A percentile compares a stretch with the other conserved stretches of the same genome.
Evolutionary conservation across 164 flowering plant genomes (phyloP).

Genomic region (Taxillus chinensis): DNA sequence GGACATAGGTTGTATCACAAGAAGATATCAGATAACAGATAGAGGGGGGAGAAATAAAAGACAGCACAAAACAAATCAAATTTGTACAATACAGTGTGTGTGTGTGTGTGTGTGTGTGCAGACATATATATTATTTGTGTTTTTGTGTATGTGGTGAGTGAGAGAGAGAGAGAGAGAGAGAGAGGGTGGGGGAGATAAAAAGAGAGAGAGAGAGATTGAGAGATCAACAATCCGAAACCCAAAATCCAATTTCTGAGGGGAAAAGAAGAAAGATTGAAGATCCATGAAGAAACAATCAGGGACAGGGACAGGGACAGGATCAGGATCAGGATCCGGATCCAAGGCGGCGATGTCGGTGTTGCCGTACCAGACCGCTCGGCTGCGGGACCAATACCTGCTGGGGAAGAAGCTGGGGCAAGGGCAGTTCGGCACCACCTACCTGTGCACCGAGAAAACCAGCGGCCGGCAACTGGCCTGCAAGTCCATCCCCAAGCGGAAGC

Average conservation of each 20-base stretch:
- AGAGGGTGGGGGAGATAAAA: not conserved
- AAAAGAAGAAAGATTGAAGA: not conserved
- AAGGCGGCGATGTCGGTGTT: conserved; percentile 36
- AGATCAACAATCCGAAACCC: not conserved
- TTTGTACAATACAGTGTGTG: too few relatives aligned
- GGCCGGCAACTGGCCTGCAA: conserved; percentile 62
- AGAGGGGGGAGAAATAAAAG: too few relatives aligned
- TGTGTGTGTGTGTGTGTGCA: too few relatives aligned
- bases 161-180: not conserved
- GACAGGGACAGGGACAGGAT: conserved; percentile 11
- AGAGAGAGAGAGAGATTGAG: not conserved
- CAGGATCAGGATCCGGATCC: not conserved
- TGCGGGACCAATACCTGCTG: conserved; percentile 52
- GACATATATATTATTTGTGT: too few relatives aligned
- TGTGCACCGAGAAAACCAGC: conserved; percentile 48
- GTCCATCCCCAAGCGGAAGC: conserved; percentile 79
- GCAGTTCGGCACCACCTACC: conserved; percentile 88
- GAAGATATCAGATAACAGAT: too few relatives aligned
- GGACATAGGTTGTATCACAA: too few relatives aligned
- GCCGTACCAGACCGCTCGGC: conserved; percentile 52
- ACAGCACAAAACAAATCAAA: too few relatives aligned
- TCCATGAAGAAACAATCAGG: conserved; percentile 21
- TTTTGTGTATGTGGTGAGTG: not conserved
- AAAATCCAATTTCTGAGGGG: conserved; percentile 6
- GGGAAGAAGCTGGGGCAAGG: conserved; percentile 89